Evolutionary conservation across 2,329 filamentous ascomycete species (phyloP), one percentile per base, ranked within the genome.

Genomic region (Hymenoscyphus repandus): DNA sequence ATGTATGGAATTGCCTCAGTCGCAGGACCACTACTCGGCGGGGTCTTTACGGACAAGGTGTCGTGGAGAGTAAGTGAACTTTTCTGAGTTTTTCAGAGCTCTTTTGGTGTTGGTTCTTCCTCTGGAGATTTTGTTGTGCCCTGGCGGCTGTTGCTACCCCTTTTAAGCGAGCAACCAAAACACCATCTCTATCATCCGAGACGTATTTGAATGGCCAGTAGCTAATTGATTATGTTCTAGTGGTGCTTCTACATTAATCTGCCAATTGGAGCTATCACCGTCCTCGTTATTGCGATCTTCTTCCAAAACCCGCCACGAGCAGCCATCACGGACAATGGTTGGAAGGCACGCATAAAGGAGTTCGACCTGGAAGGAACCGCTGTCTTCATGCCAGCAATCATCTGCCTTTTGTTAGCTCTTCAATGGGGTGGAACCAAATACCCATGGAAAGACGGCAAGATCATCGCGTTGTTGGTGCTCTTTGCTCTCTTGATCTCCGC

Each of bases 301-400:
- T 69, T 72, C 56, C 72, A 75, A 63, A 46, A 45, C 42, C 50
- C 51, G 11, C 37, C 49, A 22, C 33, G 49, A 34, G 51, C 43
- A 15, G 51, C 43, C 7, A 30, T 53, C 18, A 43, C 52, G n/a
- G 45, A 53, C 42, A 38, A 54, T 3, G 50, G 51, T 13, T 55
- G 55, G 49, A 52, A 47, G 31, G 55, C 48, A 6, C 54, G 51
- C 31, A 15, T 64, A 5, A 45, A 58, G 20, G 58, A 62, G 38
- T 64, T 68, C 45, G 68, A 70, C 50, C 53, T 67, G 6, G 52
- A 69, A 20, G 69, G 69, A 1, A 61, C 59, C n/a, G 52, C 63
- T 12, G 45, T 58, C 20, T 54, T 62, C 11, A 58, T 63, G 38
- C 60, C 60, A 20, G 57, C 61, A 12, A 30, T 62, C 64, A 20